Base-by-base conservation (phyloP, 345 rosid genomes). In the Pistacia vera region DNA sequence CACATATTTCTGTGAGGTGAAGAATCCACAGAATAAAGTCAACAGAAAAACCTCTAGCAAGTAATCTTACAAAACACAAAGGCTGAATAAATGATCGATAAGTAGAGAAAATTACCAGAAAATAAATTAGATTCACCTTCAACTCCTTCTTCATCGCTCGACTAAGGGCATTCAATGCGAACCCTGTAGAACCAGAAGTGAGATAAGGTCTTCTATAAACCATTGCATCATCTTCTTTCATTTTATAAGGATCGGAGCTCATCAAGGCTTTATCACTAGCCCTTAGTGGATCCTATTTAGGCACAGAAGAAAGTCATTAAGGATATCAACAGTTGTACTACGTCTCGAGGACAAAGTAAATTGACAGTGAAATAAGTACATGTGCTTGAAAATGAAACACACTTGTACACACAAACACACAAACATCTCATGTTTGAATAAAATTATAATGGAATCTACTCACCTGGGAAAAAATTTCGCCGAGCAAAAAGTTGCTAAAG, bases 151-250 rank as follows among this genome's bases (percentile, higher is more conserved):
- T 93, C 99, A 95, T 95, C 71, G 90, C 83, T 79, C 90, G 85
- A 75, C 98, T 93, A 78, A 93, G 85, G 57, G 98, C 99, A 59
- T 87, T 95, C 72, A 95, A 83, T 3, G 97, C 98, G 76, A 95
- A 95, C 25, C 98, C 98, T 52, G 98, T 81, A 44, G 98, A 95
- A 68, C 98, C 99, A 60, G 98, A 93, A 28, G 97, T 86, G 52
- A 95, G 97, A 85, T 95, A 95, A 73, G 98, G 96, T 78, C 96
- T 88, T 82, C 99, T 83, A 62, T 95, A 93, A 16, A 95, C 97
- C 97, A 93, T 89, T 22, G 94, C 99, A 83, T 87, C 98, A 22
- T 93, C 97, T 82, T 95, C 99, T 84, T 95, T 95, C 92, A 95
- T 93, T 77, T 92, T 85, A 81, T 93, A 95, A 62, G 97, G 98